Conservation (phyloP, 352 stramenopile genomes). For the Phytophthora parvispora region DNA sequence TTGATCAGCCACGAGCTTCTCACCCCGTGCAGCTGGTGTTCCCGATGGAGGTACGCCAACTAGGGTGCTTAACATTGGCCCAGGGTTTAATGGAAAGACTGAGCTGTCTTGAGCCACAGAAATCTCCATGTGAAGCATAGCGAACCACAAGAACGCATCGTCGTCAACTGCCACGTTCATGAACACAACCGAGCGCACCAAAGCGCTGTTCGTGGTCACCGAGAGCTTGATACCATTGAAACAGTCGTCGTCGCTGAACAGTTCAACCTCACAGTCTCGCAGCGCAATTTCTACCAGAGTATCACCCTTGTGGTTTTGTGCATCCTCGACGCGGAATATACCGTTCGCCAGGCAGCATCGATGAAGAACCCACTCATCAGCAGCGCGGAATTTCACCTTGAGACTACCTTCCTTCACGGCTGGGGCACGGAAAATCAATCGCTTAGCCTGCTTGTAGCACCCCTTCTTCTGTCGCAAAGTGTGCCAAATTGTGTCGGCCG, state of each 20-base stretch:
- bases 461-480: constrained; percentile 65
- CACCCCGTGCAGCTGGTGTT: constrained; percentile 33
- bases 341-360: constrained; percentile 49
- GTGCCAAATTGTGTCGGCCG: constrained; percentile 81
- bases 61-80: constrained; percentile 25
- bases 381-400: constrained; percentile 45
- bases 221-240: constrained; percentile 63
- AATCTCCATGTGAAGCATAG: constrained; percentile 62
- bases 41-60: constrained; percentile 16
- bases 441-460: constrained; percentile 53
- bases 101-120: constrained; percentile 55
- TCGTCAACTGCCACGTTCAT: constrained; percentile 53
- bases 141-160: constrained; percentile 69
- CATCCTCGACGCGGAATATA: constrained; percentile 38
- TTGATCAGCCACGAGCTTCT: constrained; percentile 36
- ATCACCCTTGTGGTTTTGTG: constrained; percentile 7
- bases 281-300: constrained; percentile 46
- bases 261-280: constrained; percentile 57
- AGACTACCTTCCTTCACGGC: constrained; percentile 45
- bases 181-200: constrained; percentile 37
- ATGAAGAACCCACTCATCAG: constrained; percentile 48
- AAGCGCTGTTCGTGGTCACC: constrained; percentile 2
- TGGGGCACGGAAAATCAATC: constrained; percentile 63
- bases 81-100: constrained; percentile 41
- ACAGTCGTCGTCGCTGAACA: constrained; percentile 52